Evolutionary conservation across 495 filamentous ascomycete genomes (phyloP).

Genomic region (Zalerion maritima): DNA sequence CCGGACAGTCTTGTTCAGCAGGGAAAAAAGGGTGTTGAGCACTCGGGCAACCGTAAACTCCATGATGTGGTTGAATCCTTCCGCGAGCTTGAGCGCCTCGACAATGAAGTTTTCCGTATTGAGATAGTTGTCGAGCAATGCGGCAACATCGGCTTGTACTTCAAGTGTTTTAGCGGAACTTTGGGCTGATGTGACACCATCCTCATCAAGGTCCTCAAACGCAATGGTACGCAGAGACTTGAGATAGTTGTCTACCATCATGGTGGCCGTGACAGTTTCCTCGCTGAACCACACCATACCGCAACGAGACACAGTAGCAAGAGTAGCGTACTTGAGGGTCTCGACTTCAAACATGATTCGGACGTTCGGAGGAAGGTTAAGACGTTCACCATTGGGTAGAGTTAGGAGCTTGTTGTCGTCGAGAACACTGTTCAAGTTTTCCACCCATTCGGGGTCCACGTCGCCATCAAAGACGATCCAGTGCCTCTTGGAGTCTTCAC

Average conservation of each 20-base stretch:
- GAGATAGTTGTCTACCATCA: conserved; percentile 89
- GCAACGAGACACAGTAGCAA: conserved; percentile 94
- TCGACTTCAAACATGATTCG: conserved; percentile 99
- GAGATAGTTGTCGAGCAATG: conserved; percentile 59
- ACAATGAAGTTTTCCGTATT: conserved; percentile 63
- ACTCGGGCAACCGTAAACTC: conserved; percentile 84
- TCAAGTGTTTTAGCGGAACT: conserved; percentile 59
- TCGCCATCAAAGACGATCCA: conserved; percentile 99
- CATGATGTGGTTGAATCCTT: conserved; percentile 88
- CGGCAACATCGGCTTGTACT: conserved; percentile 60
- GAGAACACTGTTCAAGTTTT: conserved; percentile 97
- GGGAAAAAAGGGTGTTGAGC: conserved; percentile 83
- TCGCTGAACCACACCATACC: conserved; percentile 99
- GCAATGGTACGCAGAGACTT: conserved; percentile 62
- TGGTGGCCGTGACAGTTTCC: conserved; percentile 79
- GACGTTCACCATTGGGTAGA: conserved; percentile 90
- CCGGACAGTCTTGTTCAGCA: conserved; percentile 84
- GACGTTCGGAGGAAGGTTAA: conserved; percentile 85
- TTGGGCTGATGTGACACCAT: conserved; percentile 67
- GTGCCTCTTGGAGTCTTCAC: conserved; percentile 88
- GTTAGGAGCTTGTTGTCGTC: conserved; percentile 98
- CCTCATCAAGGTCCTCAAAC: conserved; percentile 91
- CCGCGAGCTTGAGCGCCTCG: conserved; percentile 59
- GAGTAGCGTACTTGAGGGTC: conserved; percentile 91
- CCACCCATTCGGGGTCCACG: conserved; percentile 98